Evolutionary conservation across 2,329 filamentous ascomycete species (phyloP), one percentile per base, ranked within the genome.

Genomic region (Fusarium floridanum): DNA sequence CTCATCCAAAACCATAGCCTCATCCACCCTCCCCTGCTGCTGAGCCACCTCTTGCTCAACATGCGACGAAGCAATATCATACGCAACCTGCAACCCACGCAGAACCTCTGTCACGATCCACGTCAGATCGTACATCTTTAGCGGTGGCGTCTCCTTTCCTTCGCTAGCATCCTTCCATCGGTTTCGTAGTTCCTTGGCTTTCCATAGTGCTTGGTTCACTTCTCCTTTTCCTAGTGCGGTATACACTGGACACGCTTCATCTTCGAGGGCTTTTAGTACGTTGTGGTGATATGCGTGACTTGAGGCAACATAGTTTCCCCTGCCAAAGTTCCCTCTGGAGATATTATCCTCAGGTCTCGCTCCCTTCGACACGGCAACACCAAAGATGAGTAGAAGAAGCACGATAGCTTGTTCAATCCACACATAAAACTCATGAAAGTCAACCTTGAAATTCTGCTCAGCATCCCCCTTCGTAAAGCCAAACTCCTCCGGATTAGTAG

Each of bases 391-490:
- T n/a, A 93, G 87, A 1, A 93, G 83, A 56, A 92, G 88, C 2
- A 93, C 91, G 9, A 94, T 85, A 0, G 91, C 92, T 34, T 93
- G 89, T 82, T 95, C 93, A 8, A 94, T 88, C 39, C 93, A 87
- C 61, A 90, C 90, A 83, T 94, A 94, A 81, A 92, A 94, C 78
- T 95, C 93, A 82, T 93, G 91, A 72, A 94, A 95, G 78, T 94
- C 93, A 9, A 94, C 87, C 80, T 94, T 94, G 85, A 94, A 94
- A 86, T 94, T 94, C 17, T 89, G 86, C 80, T 92, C 90, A 0
- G 88, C 88, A 72, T 89, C 87, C 6, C 81, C 79, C 22, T 79
- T 76, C 0, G 81, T 76, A 53, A 85, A 84, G 45, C 79, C 82
- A 37, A 76, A 80, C 2, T 80, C 77, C 2, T 80, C 67, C 7